Conservation (phyloP, 345 rosid genomes). For the Anastatica hierochuntica region DNA sequence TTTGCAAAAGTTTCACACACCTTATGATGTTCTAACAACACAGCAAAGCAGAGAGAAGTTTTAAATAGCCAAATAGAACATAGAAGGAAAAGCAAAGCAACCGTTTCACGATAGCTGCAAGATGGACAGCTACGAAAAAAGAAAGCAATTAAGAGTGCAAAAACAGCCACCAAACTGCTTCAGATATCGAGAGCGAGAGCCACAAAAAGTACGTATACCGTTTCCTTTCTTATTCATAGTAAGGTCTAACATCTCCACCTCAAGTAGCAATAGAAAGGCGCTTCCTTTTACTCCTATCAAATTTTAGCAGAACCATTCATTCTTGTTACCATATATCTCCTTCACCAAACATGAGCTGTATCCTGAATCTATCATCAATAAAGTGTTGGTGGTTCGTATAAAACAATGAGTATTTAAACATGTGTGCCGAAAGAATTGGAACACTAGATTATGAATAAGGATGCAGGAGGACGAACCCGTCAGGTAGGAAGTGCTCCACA, state of each 20-base stretch:
- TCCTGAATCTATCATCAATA: constrained; percentile 22
- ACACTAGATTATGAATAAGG: background rate
- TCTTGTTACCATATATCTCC: constrained; percentile 28
- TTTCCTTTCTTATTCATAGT: constrained; percentile 25
- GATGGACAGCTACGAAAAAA: background rate
- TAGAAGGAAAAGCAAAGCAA: no score
- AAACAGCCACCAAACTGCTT: constrained; percentile 22
- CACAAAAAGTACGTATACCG: constrained; percentile 16
- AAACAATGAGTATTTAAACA: background rate
- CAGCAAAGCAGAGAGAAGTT: constrained; percentile 6
- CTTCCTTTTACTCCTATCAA: constrained; percentile 19
- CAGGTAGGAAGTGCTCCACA: constrained; percentile 54
- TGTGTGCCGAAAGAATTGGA: background rate
- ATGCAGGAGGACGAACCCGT: constrained; percentile 36
- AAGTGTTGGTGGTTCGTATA: background rate
- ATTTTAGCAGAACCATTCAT: constrained; percentile 23
- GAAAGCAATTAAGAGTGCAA: background rate
- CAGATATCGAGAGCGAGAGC: constrained; percentile 23
- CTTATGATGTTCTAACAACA: no score
- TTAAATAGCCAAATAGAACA: background rate
- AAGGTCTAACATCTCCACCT: constrained; percentile 25
- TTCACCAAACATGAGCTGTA: constrained; percentile 25
- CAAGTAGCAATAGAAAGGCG: constrained; percentile 23
- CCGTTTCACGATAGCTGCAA: constrained; percentile 20
- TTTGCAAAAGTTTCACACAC: no score